Evolutionary conservation across 176 grass and related monocot species (phyloP), one percentile per base, ranked within the genome.

Genomic region (Pharus latifolius): DNA sequence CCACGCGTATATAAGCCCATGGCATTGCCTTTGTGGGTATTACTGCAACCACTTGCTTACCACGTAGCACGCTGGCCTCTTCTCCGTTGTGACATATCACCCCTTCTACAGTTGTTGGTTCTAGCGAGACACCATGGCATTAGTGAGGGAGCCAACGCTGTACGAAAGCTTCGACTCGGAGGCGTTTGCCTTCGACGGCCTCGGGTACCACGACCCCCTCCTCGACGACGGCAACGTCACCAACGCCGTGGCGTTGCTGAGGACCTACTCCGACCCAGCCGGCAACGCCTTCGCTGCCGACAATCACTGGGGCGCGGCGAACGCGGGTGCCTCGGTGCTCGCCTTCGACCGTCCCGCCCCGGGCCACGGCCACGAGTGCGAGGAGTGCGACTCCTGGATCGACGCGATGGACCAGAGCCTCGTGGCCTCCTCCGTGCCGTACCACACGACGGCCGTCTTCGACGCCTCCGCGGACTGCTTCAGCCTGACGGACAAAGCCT

Each of bases 381-480:
- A 80, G 12, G 78, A 83, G 13, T 72, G 57, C 40, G 84, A 77
- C 55, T 56, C 60, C 33, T 93, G 87, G 95, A 86, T 85, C 51
- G 84, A 96, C 32, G 72, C 73, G 7, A 70, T 80, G 83, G 85
- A 74, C 62, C 82, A 76, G 57, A 74, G 49, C 61, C 80, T 74
- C 74, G 43, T n/a, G n/a, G n/a, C 30, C 40, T 10, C 28, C 26
- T 13, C 59, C 10, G 17, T 35, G 25, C 12, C 40, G 19, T 25
- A 40, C 30, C 49, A 17, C 0, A 35, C 51, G 37, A 23, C 70
- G 12, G 29, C 83, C 19, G 33, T 78, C 13, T 79, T 71, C 31
- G 63, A 76, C 80, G 60, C 66, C 1, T 37, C 45, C 35, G 31
- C 61, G 3, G 74, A 65, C 9, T 75, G 75, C 46, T 83, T 74